Base-by-base conservation (phyloP, 805 yeast species). In the Wickerhamomyces silvicola region DNA sequence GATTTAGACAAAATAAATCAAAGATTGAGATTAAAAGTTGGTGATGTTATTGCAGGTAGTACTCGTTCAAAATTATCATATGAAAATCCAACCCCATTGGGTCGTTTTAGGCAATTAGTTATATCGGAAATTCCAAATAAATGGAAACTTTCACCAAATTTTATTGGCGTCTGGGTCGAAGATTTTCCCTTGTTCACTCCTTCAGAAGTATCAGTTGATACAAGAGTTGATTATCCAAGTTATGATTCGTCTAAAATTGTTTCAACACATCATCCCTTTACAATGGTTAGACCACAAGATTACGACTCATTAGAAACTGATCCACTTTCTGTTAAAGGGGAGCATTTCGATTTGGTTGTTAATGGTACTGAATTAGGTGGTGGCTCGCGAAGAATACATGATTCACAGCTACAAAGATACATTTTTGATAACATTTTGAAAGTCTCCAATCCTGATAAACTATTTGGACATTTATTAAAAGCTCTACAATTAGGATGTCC, bases 331-430 rank as follows among this genome's bases (percentile, higher is more conserved):
- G 86, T 81, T 3, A 67, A 74, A 23, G 98, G 97, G 9, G 94
- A 84, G 48, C 98, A 92, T 56, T 92, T 87, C 54, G 99, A 92
- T 53, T 59, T 92, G 11, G 98, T 92, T 1, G 63, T 92, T 23
- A 90, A 90, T 49, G 99, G 98, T 2, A 85, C 83, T 6, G 99
- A 92, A 53, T 70, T 88, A 2, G 99, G 99, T 18, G 99, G 99
- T 13, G 99, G 99, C 0, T 85, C 96, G 6, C 70, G 95, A 41
- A 85, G 98, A 74, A 73, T 92, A 13, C 98, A 92, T 52, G 96
- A 87, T 52, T 68, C 92, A 0, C 66, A 62, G 10, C 62, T 92
- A 18, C 99, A 92, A 56, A 66, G 70, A 35, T 84, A 64, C 52
- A 71, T 92, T 5, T 78, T 92, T 45, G 62, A 77, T 28, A 56